These are phyloP conservation scores for Blastomyces percursus DNA, from an alignment of 2,329 filamentous ascomycete species.

Conservation along the genomic window DNA sequence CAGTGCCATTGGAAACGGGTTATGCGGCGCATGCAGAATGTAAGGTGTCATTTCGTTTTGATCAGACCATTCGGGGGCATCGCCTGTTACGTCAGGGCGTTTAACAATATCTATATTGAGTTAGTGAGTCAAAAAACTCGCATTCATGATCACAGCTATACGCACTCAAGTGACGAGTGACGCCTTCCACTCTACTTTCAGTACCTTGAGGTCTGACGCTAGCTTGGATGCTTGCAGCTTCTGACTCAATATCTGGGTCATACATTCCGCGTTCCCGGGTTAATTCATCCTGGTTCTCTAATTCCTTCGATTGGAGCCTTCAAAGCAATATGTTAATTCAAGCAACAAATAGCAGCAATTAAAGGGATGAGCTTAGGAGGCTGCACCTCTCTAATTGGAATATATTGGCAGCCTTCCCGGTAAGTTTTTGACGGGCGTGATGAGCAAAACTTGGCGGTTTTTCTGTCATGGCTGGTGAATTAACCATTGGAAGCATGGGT, in stretches of 20 bases:
- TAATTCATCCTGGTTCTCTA: not conserved
- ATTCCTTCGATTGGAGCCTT: not conserved
- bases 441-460: constrained; percentile 17
- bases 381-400: not conserved
- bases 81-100: constrained; percentile 40
- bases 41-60: constrained; percentile 56
- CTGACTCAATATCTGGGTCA: constrained; percentile 49
- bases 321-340: not conserved
- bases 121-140: not conserved
- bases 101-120: constrained; percentile 40
- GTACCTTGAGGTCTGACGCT: constrained; percentile 40
- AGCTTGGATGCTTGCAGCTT: constrained; percentile 52
- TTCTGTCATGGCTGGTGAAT: constrained; percentile 37
- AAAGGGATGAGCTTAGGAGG: not conserved
- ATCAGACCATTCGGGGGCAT: constrained; percentile 44
- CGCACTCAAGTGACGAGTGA: constrained; percentile 52
- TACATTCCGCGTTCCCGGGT: constrained; percentile 31
- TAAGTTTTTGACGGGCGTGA: not conserved
- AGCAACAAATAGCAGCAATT: not conserved
- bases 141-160: constrained; percentile 8
- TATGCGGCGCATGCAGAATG: constrained; percentile 43
- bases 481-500: constrained; percentile 47
- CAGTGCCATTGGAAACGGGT: constrained; percentile 58
- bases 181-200: constrained; percentile 47
- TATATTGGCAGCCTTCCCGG: constrained; percentile 27